These are phyloP conservation scores for Populus hybrid DNA, from an alignment of 441 rosid genomes.

Conservation along the genomic window DNA sequence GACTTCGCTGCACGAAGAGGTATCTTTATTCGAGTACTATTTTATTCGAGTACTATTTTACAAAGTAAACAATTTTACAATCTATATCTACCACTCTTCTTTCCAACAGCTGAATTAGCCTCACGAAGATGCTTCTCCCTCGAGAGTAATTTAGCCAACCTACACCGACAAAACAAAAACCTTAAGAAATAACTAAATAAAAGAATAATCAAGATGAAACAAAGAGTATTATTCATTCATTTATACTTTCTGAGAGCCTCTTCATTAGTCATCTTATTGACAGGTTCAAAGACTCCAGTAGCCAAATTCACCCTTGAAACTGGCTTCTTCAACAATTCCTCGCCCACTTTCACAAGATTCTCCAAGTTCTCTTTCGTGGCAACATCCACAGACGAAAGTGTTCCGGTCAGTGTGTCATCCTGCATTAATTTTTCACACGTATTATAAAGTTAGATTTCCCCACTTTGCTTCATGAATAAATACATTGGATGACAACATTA, in stretches of 20 bases:
- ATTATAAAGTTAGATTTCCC: neutral
- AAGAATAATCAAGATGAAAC: neutral
- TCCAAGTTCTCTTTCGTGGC: neutral
- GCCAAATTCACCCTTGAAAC: constrained; percentile 1
- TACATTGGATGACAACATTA: no score
- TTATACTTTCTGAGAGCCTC: neutral
- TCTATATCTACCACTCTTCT: neutral
- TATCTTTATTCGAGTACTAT: neutral
- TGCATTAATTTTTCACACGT: neutral
- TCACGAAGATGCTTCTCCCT: neutral
- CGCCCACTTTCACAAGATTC: neutral
- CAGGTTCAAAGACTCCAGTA: constrained; percentile 7
- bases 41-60: neutral
- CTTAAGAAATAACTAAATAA: neutral
- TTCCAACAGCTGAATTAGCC: neutral
- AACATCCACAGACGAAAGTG: neutral
- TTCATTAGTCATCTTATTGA: neutral
- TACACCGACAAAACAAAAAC: neutral
- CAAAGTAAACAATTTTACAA: neutral
- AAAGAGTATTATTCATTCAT: neutral
- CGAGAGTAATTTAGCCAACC: neutral
- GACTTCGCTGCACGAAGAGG: neutral
- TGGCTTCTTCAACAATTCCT: neutral
- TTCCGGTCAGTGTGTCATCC: neutral
- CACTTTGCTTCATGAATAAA: neutral